Conservation (phyloP, 176 grass and related monocot species). For the Triticum timopheevii region DNA sequence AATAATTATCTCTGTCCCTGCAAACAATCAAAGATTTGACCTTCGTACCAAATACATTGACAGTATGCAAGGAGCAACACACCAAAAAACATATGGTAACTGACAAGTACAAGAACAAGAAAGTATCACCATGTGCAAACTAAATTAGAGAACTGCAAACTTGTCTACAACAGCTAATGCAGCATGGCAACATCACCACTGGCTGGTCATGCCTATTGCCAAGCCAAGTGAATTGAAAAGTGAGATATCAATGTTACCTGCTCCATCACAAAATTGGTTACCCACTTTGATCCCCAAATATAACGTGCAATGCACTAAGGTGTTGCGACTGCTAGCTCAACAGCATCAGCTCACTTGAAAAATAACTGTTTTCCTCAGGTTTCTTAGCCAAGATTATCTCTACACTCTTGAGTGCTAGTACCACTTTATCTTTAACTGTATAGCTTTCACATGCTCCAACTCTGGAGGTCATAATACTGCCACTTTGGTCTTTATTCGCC, state of each 20-base stretch:
- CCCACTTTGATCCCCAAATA: slow-evolving; percentile 61
- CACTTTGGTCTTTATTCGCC: slow-evolving; percentile 59
- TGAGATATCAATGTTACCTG: slow-evolving; percentile 62
- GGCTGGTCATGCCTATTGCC: slow-evolving; percentile 11
- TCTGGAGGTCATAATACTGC: slow-evolving; percentile 56
- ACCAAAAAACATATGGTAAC: background rate
- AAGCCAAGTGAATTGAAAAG: slow-evolving; percentile 33
- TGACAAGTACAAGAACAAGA: background rate
- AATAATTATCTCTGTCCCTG: slow-evolving; percentile 43
- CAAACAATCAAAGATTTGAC: slow-evolving; percentile 2
- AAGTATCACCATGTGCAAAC: slow-evolving; percentile 9
- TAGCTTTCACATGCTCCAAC: slow-evolving; percentile 60
- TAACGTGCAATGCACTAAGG: slow-evolving; percentile 49
- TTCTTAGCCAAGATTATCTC: slow-evolving; percentile 80
- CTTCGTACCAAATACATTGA: background rate
- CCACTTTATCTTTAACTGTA: slow-evolving; percentile 52
- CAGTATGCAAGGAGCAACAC: background rate
- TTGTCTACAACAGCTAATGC: background rate
- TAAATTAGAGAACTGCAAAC: slow-evolving; percentile 14
- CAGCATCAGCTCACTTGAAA: slow-evolving; percentile 54
- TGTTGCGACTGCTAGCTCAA: slow-evolving; percentile 45
- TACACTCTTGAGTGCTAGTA: slow-evolving; percentile 43
- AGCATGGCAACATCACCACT: slow-evolving; percentile 17
- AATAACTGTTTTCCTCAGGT: slow-evolving; percentile 60
- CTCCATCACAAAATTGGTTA: slow-evolving; percentile 41